Percentiles rank a stretch among this genome's conserved stretches.
Conservation (phyloP, 1,284 basidiomycete species). For the Erythrobasidium hasegawianum region DNA sequence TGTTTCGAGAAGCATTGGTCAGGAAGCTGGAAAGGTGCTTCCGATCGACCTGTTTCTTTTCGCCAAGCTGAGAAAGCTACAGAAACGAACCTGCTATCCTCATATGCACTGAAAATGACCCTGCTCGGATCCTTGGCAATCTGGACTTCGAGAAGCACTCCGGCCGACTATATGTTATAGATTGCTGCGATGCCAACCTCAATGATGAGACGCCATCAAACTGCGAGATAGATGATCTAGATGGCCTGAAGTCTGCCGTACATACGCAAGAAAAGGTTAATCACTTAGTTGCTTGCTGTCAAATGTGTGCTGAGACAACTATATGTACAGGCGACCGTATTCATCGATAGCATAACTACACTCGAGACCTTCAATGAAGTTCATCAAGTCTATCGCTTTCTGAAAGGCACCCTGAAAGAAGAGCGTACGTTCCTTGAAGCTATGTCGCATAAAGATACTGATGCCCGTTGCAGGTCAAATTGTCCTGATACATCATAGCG, state of each 20-base stretch:
- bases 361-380: slow-evolving; percentile 25
- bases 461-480: no score
- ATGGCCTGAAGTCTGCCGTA: no score
- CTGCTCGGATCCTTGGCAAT: background rate
- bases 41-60: background rate
- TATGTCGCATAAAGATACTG: no score
- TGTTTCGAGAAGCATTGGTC: slow-evolving; percentile 36
- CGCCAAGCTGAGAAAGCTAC: background rate
- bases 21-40: slow-evolving; percentile 29
- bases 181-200: background rate
- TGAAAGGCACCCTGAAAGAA: background rate
- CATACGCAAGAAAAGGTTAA: no score
- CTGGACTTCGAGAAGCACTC: background rate
- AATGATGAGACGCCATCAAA: no score
- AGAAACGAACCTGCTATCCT: slow-evolving; percentile 21
- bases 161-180: background rate
- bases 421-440: background rate
- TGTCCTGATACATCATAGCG: slow-evolving; percentile 34
- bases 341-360: slow-evolving; percentile 27
- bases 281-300: no score
- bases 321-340: slow-evolving; percentile 8
- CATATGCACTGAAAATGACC: slow-evolving; percentile 17
- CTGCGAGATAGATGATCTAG: no score
- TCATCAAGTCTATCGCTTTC: background rate
- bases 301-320: background rate